Base-by-base conservation (phyloP, 768 basidiomycete species). In the Dioszegia aurantiaca region DNA sequence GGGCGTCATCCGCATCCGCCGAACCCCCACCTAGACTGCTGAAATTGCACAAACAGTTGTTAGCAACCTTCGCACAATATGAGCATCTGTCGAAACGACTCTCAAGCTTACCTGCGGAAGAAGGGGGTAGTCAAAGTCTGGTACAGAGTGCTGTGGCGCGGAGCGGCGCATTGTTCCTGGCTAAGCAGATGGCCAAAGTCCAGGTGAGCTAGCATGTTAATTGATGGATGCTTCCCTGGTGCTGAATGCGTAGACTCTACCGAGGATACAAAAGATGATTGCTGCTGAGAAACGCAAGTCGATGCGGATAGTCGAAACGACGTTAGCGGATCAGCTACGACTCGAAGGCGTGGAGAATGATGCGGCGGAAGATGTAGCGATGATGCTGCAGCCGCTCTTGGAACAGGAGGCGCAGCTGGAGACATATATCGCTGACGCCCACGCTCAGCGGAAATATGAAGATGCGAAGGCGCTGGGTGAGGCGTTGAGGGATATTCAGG, bases 321-420 rank as follows among this genome's bases (percentile, higher is more conserved):
- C 40, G 55, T 58, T 55, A 23, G 51, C 66, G 16, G 59, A 73
- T 27, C 59, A 63, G 24, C 41, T 60, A 23, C 48, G 55, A n/a
- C 19, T 36, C 4, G 58, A 63, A 36, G 55, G 45, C 27, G 44
- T 42, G 1, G 40, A 59, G 43, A 68, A 77, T n/a, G 78, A 84
- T 60, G 86, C 86, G 65, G 81, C 83, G 0, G 86, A 88, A 62
- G 85, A 88, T 2, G 77, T 89, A 21, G 90, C 90, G 2, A 80
- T 83, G 41, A 78, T 81, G 6, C 78, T 97, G 16, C 92, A 97
- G 65, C 92, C 92, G 2, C 79, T 97, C 12, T 82, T 97, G 16
- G 92, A 97, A 77, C 94, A 98, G 76, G 94, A 99, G 77, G 86
- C 87, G 2, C 81, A 97, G 45, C 81, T 99, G 19, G 89, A 93